Evolutionary conservation across 2,329 filamentous ascomycete species (phyloP), one percentile per base, ranked within the genome.

Genomic region (Ilyonectria sp.): DNA sequence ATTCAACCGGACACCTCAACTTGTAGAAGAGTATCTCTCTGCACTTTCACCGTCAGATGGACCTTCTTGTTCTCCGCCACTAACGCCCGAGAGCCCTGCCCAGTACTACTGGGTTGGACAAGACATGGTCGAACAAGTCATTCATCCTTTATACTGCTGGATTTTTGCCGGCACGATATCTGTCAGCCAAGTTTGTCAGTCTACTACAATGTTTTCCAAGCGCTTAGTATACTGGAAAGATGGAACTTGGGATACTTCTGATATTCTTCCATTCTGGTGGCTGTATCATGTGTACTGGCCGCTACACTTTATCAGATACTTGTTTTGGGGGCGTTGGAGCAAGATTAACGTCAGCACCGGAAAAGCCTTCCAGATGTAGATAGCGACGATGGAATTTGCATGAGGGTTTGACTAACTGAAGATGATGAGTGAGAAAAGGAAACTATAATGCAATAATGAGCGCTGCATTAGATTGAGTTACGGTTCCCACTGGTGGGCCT

Each of bases 301-400:
- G 0, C 63, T 81, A 23, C 81, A 79, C 65, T 90, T 93, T 72
- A 53, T 84, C 6, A 75, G 67, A 74, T 62, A 82, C 79, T 56
- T 80, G 87, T 63, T 76, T 77, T 73, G 76, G 4, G 84, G 87
- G 1, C 82, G 81, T 63, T 93, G 91, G 91, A 90, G 86, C 68
- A 83, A 90, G 67, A 77, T 92, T 43, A 93, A 93, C 78, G 89
- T 93, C 3, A 92, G 90, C 73, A 93, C 91, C 0, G 79, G 79
- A 11, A 81, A 81, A 66, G 71, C 75, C 1, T 82, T 81, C 53
- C 17, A 50, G 23, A 29, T 29, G 11, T 50, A 50, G 37, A 26
- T 26, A 26, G 26, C 26, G 4, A 26, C 26, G 5, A 26, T 26
- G 26, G 26, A 6, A 6, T 1, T 26, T 26, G 26, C 26, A 26